A percentile compares a stretch with the other conserved stretches of the same genome.
phyloP scores from a whole-genome alignment of 768 basidiomycete genomes.

The Piloderma croceum region DNA sequence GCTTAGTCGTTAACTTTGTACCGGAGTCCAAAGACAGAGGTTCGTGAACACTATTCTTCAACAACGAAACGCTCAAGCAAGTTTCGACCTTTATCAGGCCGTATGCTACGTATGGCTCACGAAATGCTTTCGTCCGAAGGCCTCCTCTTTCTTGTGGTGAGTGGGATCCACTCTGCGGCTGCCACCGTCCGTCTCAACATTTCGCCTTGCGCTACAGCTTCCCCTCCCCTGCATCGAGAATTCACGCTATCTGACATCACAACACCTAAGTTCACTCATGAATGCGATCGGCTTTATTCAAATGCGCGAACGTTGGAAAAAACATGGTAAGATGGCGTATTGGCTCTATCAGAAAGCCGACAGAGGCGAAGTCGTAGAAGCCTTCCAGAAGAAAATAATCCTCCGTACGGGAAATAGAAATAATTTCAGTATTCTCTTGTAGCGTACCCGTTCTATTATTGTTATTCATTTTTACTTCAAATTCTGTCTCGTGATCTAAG shows the following conservation, averaged over 20 bases:
- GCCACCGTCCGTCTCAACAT: background rate
- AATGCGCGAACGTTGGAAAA: constrained; percentile 55
- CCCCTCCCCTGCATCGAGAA: constrained; percentile 82
- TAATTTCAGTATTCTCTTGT: constrained; percentile 64
- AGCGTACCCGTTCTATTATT: too few species aligned
- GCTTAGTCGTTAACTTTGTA: constrained; percentile 88
- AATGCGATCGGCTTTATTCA: constrained; percentile 55
- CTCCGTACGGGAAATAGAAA: constrained; percentile 69
- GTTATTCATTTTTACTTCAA: too few species aligned
- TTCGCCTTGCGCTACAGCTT: constrained; percentile 42
- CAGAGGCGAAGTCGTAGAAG: constrained; percentile 9
- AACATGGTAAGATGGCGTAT: constrained; percentile 81
- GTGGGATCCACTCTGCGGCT: constrained; percentile 25
- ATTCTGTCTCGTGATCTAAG: too few species aligned
- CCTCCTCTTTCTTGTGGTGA: constrained; percentile 64
- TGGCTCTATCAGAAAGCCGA: constrained; percentile 64
- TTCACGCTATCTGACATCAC: constrained; percentile 72
- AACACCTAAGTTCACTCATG: constrained; percentile 56
- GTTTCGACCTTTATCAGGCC: constrained; percentile 38
- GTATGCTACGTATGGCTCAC: constrained; percentile 63
- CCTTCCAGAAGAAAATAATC: constrained; percentile 50
- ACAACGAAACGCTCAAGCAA: background rate
- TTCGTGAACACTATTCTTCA: constrained; percentile 23
- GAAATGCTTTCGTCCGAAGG: constrained; percentile 50
- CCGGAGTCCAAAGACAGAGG: constrained; percentile 72